Evolutionary conservation across 1,284 basidiomycete species (phyloP), one percentile per base, ranked within the genome.

Genomic region (Bothia castanella): DNA sequence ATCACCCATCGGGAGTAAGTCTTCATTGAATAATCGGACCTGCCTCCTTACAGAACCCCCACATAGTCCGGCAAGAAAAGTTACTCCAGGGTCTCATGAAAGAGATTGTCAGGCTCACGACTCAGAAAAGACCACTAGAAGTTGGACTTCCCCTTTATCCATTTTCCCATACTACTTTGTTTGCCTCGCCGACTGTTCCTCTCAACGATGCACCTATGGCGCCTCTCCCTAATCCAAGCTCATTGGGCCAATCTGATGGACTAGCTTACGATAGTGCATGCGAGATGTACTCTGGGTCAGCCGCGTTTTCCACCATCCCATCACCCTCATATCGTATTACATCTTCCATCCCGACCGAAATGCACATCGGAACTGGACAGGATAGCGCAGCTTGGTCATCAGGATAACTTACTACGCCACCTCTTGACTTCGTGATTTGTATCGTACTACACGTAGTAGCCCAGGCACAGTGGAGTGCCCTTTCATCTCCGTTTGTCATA

Each of bases 1-100:
- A 40, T 91, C 87, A 31, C 86, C 87, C n/a, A 87, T 91, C 48
- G 88, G 88, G 58, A 80, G 88, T 90, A 67, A 71, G 85, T 73
- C 39, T 50, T 49, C 36, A 17, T 41, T 21, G n/a, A 45, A 37
- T 9, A 29, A 32, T 39, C 21, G 25, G 34, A 46, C 47, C 42
- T 23, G 48, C 29, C 42, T 54, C 53, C 48, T 61, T 49, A 61
- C 43, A 56, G 55, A 35, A 49, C 43, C 29, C n/a, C 25, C 48
- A 29, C 54, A 36, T 56, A 89, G 87, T 79, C 38, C 86, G 87
- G 25, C 88, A 90, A 70, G 87, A 90, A 65, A 79, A 78, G 56
- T 71, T 91, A 17, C 73, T 91, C n/a, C 87, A 89, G 61, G 86
- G 84, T 3, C 73, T 90, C 32, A 89, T 91, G 89, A 74, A 79